Base-by-base conservation (phyloP, 176 grass and related monocot species). In the Tillandsia fasciculata region DNA sequence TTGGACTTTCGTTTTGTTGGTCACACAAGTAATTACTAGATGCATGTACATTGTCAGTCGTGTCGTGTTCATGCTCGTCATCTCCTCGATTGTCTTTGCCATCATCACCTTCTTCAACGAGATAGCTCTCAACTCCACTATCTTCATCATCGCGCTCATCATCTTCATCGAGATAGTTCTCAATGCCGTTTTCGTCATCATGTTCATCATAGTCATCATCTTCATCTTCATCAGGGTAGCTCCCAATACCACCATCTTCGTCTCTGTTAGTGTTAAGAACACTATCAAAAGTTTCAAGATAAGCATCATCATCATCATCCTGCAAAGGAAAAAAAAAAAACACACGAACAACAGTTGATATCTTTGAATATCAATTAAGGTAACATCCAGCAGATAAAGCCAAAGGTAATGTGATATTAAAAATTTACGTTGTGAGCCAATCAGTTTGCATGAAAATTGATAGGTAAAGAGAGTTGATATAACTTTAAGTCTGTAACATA, bases 271-370 rank as follows among this genome's bases (percentile, higher is more conserved):
- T 75, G 2, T 74, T 75, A 47, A 66, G 72, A 56, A 54, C 72
- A 27, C 10, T 26, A 61, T 81, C 61, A 6, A 85, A 66, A 53
- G 76, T 74, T 26, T 58, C 66, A 67, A 87, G 80, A 73, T 82
- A 87, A 66, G 58, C 70, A 64, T 75, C 84, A 22, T 87, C 84
- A 26, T 61, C 79, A 48, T 74, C 78, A 12, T 90, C 81, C 83
- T 82, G 24, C 78, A 76, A n/a, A 63, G 48, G 48, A 9, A 51
- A 58, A 59, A 50, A 59, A 50, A 14, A 56, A 56, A 64, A 0
- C 13, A 48, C 50, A 71, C 11, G 22, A 18, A 75, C 2, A 42
- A 42, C 33, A 42, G 5, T 42, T 42, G 33, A 42, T 42, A 18
- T 6, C 12, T 69, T 33, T 53, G 47, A 27, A 15, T 11, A 59